Evolutionary conservation across 73 alveolate species (phyloP).

Genomic region (Breviolum minutum): DNA sequence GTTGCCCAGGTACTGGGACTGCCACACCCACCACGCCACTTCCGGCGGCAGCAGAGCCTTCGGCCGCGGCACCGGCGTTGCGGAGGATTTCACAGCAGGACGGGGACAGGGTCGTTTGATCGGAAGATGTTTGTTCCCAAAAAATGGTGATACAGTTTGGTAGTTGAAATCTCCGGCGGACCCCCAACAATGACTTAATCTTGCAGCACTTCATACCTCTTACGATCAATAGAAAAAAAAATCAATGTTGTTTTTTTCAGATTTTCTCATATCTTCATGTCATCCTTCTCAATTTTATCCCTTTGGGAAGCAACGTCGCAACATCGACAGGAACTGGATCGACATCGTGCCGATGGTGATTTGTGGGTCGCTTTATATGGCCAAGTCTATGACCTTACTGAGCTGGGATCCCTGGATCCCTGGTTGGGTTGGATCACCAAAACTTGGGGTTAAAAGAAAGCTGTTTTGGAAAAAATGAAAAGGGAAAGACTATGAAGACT

Average conservation of each 20-base stretch:
- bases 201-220: too few relatives aligned
- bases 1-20: not conserved
- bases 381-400: conserved; percentile 56
- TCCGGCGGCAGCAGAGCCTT: not conserved
- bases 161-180: too few relatives aligned
- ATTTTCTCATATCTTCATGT: too few relatives aligned
- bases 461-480: too few relatives aligned
- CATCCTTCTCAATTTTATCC: too few relatives aligned
- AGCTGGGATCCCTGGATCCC: conserved; percentile 22
- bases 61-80: not conserved
- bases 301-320: not conserved
- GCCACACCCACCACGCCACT: not conserved
- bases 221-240: too few relatives aligned
- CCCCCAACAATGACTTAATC: too few relatives aligned
- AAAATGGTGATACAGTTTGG: not conserved
- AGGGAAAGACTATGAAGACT: too few relatives aligned
- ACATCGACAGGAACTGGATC: conserved; percentile 24
- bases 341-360: conserved; percentile 53
- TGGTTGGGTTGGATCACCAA: too few relatives aligned
- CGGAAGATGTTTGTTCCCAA: not conserved
- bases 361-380: conserved; percentile 87
- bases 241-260: too few relatives aligned
- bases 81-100: conserved; percentile 13
- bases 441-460: too few relatives aligned
- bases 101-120: not conserved